A percentile compares a stretch with the other conserved stretches of the same genome.
Evolutionary conservation across 164 flowering plant species (phyloP).

Genomic region (Berberis vulgaris): DNA sequence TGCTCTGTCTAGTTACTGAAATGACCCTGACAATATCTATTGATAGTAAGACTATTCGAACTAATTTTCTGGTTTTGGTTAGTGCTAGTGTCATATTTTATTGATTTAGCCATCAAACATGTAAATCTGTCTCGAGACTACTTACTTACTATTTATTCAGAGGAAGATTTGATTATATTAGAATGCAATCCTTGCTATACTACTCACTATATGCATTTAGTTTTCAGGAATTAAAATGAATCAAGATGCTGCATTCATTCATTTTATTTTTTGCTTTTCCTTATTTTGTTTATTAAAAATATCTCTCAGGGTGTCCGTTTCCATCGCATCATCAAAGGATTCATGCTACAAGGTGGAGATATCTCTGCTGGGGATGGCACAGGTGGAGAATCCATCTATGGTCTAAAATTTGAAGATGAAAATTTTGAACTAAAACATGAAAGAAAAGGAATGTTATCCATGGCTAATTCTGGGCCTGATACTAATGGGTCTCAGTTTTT

Average conservation of each 20-base stretch:
- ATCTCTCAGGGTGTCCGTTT: constrained; percentile 46
- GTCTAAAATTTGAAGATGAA: constrained; percentile 73
- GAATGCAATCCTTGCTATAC: no score
- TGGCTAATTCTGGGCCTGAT: constrained; percentile 85
- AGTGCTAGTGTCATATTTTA: no score
- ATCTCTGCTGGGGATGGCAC: constrained; percentile 68
- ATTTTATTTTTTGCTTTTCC: neutral
- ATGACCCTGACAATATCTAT: no score
- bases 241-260: neutral
- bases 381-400: constrained; percentile 82
- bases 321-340: constrained; percentile 71
- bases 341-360: constrained; percentile 84
- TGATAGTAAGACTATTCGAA: no score
- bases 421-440: constrained; percentile 76
- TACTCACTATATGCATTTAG: no score
- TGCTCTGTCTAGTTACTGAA: no score
- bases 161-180: no score
- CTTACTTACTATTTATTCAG: no score
- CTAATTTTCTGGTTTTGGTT: no score
- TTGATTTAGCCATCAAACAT: no score
- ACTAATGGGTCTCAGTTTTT: constrained; percentile 94
- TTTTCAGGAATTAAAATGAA: no score
- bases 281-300: neutral
- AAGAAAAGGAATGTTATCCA: constrained; percentile 80
- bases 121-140: no score